Percentiles rank a stretch among this genome's conserved stretches.
Evolutionary conservation across 2,329 filamentous ascomycete genomes (phyloP).

Genomic region (Alternaria sp.): DNA sequence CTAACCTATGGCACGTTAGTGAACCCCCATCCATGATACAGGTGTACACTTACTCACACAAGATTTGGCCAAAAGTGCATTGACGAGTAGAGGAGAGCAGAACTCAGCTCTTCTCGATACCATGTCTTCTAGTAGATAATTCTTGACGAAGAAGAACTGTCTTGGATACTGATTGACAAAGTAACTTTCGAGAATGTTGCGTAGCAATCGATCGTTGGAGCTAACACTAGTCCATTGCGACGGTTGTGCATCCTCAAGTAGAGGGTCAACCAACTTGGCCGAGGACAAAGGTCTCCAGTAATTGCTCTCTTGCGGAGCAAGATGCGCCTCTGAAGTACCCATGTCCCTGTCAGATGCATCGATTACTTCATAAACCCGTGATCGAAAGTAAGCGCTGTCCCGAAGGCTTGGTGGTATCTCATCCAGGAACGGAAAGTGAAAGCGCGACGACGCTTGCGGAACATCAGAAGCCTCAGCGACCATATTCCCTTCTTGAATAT

Average conservation of each 20-base stretch:
- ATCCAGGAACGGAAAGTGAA: conserved; percentile 19
- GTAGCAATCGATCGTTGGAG: conserved; percentile 21
- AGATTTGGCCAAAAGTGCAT: conserved; percentile 26
- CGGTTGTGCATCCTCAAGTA: conserved; percentile 14
- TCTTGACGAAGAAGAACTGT: conserved; percentile 21
- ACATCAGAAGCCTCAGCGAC: conserved; percentile 16
- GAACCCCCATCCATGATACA: background rate
- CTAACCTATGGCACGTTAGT: conserved; percentile 13
- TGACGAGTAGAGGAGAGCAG: conserved; percentile 27
- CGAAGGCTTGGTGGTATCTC: conserved; percentile 9
- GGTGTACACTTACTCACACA: conserved; percentile 18
- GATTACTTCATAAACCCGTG: conserved; percentile 13
- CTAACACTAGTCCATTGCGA: conserved; percentile 27
- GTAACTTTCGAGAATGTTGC: conserved; percentile 17
- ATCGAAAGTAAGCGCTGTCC: conserved; percentile 16
- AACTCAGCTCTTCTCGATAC: conserved; percentile 9
- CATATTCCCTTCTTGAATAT: conserved; percentile 16
- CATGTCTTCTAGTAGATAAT: conserved; percentile 28
- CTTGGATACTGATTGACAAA: conserved; percentile 18
- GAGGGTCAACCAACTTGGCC: conserved; percentile 24
- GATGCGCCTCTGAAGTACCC: background rate
- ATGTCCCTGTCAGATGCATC: background rate
- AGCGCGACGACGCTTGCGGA: conserved; percentile 19
- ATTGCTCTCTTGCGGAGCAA: background rate
- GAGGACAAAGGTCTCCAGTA: conserved; percentile 24